Evolutionary conservation across 2,329 filamentous ascomycete genomes (phyloP).

Genomic region (Exophiala bonariae): DNA sequence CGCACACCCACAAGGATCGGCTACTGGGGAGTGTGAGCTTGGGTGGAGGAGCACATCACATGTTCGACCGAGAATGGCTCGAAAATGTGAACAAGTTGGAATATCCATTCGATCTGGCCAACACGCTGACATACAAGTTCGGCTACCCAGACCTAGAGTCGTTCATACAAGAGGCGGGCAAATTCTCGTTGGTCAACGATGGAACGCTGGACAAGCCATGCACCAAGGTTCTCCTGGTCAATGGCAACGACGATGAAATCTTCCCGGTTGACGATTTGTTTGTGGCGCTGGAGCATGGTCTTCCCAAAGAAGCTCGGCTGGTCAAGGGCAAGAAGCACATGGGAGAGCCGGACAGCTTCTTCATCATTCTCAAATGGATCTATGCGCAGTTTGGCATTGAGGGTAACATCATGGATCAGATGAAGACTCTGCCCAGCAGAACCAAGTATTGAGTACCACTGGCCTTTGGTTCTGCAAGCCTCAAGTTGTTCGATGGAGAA

Average conservation of each 20-base stretch:
- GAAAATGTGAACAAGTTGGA: conserved; percentile 56
- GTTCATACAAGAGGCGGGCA: conserved; percentile 51
- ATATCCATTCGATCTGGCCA: conserved; percentile 59
- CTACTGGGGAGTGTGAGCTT: conserved; percentile 54
- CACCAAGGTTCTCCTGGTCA: conserved; percentile 56
- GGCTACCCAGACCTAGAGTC: conserved; percentile 41
- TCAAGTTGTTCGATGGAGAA: no score
- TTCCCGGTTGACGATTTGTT: conserved; percentile 64
- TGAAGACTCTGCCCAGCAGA: conserved; percentile 27
- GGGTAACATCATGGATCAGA: conserved; percentile 28
- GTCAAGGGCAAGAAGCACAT: conserved; percentile 65
- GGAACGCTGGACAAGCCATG: conserved; percentile 53
- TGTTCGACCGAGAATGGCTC: conserved; percentile 59
- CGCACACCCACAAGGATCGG: conserved; percentile 56
- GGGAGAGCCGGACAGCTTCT: conserved; percentile 60
- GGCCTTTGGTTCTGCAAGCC: no score
- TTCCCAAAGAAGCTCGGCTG: conserved; percentile 56
- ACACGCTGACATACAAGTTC: conserved; percentile 53
- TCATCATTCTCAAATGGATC: conserved; percentile 40
- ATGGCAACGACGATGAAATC: conserved; percentile 60
- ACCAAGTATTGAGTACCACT: conserved; percentile 27
- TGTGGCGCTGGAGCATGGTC: conserved; percentile 53
- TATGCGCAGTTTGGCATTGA: conserved; percentile 31
- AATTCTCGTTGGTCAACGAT: conserved; percentile 56
- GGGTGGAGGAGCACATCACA: conserved; percentile 59